Evolutionary conservation across 2,329 filamentous ascomycete species (phyloP).

Genomic region (Pseudopyricularia cyperi): DNA sequence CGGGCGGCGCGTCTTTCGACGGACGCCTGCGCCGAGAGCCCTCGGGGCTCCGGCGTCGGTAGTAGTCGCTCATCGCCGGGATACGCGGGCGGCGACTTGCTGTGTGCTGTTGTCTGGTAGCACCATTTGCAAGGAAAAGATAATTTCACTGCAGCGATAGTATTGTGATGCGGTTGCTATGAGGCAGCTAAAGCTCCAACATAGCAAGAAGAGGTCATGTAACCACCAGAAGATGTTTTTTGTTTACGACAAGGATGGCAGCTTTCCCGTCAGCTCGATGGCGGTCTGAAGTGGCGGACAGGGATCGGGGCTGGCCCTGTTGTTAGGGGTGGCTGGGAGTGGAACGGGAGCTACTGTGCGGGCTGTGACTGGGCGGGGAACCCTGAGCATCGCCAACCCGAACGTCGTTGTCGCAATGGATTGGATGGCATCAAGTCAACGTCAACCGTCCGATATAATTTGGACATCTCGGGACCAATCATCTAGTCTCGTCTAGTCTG

Average conservation of each 20-base stretch:
- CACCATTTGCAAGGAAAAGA: neutral
- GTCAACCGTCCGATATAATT: too few species aligned
- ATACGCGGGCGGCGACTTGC: neutral
- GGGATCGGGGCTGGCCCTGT: neutral
- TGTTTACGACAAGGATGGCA: slow-evolving; percentile 3
- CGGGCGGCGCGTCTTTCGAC: slow-evolving; percentile 16
- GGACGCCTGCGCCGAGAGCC: slow-evolving; percentile 37
- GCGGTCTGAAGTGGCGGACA: neutral
- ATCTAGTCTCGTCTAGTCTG: too few species aligned
- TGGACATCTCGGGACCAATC: too few species aligned
- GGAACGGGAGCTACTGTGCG: too few species aligned
- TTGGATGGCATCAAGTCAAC: too few species aligned
- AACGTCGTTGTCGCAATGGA: too few species aligned
- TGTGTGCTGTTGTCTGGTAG: neutral
- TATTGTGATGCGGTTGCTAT: neutral
- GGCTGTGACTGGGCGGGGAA: too few species aligned
- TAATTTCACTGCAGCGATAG: neutral
- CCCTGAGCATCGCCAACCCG: too few species aligned
- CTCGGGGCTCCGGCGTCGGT: slow-evolving; percentile 43
- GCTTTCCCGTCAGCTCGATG: slow-evolving; percentile 1
- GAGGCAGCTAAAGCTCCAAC: neutral
- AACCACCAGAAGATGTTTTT: too few species aligned
- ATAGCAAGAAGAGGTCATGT: neutral
- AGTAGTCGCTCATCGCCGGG: slow-evolving; percentile 35
- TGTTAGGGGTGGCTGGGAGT: too few species aligned